These are phyloP conservation scores for Candida sp. DNA, from an alignment of 1,139 yeast genomes.

Conservation along the genomic window DNA sequence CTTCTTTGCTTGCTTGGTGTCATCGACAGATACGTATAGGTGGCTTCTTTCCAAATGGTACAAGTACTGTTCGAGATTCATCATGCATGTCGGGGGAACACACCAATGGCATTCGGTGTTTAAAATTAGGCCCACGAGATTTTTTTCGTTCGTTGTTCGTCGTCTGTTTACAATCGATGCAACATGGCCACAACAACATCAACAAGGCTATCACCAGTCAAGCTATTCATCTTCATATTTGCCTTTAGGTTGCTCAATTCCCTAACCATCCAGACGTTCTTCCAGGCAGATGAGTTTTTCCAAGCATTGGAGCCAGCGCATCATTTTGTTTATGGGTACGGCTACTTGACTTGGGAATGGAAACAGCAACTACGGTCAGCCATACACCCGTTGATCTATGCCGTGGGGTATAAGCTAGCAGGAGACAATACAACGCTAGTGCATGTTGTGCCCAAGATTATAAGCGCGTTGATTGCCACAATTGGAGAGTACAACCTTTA, in stretches of 20 bases:
- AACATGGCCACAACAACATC: not conserved
- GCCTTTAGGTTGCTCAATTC: conserved; percentile 56
- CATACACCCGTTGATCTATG: conserved; percentile 77
- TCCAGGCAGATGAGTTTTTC: conserved; percentile 97
- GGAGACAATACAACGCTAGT: conserved; percentile 18
- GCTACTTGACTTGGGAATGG: conserved; percentile 98
- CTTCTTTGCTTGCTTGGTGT: conserved; percentile 20
- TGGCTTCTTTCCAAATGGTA: conserved; percentile 18
- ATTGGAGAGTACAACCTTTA: conserved; percentile 69
- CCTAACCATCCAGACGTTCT: conserved; percentile 68
- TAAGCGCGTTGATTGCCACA: conserved; percentile 75
- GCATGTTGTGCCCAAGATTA: conserved; percentile 57
- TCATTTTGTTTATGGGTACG: conserved; percentile 71
- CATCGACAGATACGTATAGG: conserved; percentile 19
- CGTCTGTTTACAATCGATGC: too few relatives aligned
- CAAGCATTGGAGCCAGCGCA: conserved; percentile 97
- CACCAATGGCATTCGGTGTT: not conserved
- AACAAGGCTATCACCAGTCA: conserved; percentile 2
- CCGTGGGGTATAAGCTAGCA: conserved; percentile 37
- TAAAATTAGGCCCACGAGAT: not conserved
- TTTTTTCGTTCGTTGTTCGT: not conserved
- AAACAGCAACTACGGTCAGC: conserved; percentile 71
- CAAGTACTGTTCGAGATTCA: conserved; percentile 6
- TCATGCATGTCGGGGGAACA: not conserved
- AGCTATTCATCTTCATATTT: conserved; percentile 13